Evolutionary conservation across 2,329 filamentous ascomycete genomes (phyloP).

Genomic region (Stylonectria norvegica): DNA sequence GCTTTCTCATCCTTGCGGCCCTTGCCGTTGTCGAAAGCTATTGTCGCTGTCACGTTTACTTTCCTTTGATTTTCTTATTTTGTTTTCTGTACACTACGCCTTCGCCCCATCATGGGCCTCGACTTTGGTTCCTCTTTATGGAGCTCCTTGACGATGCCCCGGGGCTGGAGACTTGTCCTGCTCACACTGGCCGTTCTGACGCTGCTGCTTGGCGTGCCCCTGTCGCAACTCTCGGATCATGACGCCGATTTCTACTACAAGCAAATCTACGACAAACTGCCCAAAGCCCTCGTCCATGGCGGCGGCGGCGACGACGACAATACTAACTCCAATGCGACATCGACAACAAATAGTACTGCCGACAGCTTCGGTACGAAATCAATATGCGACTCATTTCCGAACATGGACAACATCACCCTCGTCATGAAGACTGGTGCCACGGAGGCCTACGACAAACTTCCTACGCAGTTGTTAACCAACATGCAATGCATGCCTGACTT

Average conservation of each 20-base stretch:
- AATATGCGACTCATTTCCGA: slow-evolving; percentile 41
- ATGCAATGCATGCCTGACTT: slow-evolving; percentile 53
- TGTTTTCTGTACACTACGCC: slow-evolving; percentile 2
- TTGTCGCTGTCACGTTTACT: slow-evolving; percentile 4
- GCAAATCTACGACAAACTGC: slow-evolving; percentile 26
- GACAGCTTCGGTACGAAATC: slow-evolving; percentile 36
- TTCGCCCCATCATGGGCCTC: slow-evolving; percentile 19
- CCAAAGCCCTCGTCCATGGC: slow-evolving; percentile 29
- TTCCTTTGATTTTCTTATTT: slow-evolving; percentile 8
- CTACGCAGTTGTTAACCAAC: slow-evolving; percentile 53
- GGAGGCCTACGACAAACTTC: slow-evolving; percentile 51
- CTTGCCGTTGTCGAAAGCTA: slow-evolving; percentile 3
- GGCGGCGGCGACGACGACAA: slow-evolving; percentile 39
- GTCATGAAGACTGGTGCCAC: slow-evolving; percentile 60
- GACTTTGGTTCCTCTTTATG: slow-evolving; percentile 22
- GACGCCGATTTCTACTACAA: slow-evolving; percentile 18
- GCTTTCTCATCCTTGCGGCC: slow-evolving; percentile 4
- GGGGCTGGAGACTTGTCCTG: slow-evolving; percentile 27
- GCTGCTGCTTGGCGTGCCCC: slow-evolving; percentile 29
- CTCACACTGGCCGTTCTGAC: slow-evolving; percentile 27
- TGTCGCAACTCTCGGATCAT: slow-evolving; percentile 30
- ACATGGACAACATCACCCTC: slow-evolving; percentile 44
- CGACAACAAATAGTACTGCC: neutral
- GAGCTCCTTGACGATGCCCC: slow-evolving; percentile 18
- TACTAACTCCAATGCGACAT: slow-evolving; percentile 31